Evolutionary conservation across 1,284 basidiomycete genomes (phyloP).

Genomic region (Heterobasidion irregulare): DNA sequence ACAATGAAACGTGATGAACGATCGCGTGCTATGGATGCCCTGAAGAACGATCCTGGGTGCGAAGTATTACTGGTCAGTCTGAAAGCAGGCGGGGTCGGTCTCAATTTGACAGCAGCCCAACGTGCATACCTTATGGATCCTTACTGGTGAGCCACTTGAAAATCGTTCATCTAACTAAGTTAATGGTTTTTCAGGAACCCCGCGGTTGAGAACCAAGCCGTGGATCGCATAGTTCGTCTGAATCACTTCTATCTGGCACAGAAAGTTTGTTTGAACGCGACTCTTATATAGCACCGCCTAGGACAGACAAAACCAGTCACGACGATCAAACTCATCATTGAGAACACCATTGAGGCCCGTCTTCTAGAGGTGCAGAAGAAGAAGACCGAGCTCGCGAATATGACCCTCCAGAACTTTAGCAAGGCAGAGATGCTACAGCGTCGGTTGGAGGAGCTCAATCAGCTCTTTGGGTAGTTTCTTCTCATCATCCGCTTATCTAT

Average conservation of each 20-base stretch:
- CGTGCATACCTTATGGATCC: constrained; percentile 94
- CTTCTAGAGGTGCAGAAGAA: constrained; percentile 88
- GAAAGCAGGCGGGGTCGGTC: constrained; percentile 93
- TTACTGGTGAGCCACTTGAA: constrained; percentile 62
- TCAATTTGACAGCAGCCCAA: constrained; percentile 90
- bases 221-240: constrained; percentile 75
- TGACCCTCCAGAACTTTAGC: constrained; percentile 78
- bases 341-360: constrained; percentile 87
- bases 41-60: constrained; percentile 78
- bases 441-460: constrained; percentile 74
- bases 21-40: constrained; percentile 80
- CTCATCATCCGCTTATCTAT: neutral
- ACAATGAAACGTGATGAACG: constrained; percentile 95
- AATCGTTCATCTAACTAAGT: neutral
- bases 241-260: neutral
- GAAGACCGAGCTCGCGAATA: constrained; percentile 88
- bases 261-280: constrained; percentile 10
- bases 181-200: constrained; percentile 66
- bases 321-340: constrained; percentile 89
- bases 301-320: constrained; percentile 89
- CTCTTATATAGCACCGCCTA: constrained; percentile 65
- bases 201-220: constrained; percentile 93
- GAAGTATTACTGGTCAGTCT: constrained; percentile 94
- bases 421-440: constrained; percentile 79
- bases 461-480: constrained; percentile 44